phyloP scores from a whole-genome alignment of 305 asterid species.

The Euphrasia arctica region DNA sequence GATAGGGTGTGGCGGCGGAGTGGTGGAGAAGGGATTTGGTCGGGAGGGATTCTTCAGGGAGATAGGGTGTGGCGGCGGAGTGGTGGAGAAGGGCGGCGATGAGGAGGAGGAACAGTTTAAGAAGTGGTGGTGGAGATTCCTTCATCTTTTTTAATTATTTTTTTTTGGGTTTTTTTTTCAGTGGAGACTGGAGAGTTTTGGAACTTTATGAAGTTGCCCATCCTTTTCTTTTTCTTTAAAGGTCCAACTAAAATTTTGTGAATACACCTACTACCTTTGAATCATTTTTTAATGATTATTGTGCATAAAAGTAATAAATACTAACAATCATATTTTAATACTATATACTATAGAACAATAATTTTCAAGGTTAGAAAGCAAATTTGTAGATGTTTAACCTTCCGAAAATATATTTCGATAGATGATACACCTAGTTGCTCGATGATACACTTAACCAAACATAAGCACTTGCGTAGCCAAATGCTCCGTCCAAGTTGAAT shows the following conservation, averaged over 20 bases:
- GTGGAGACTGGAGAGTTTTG: conserved; percentile 11
- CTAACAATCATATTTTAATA: too few species aligned
- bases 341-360: too few species aligned
- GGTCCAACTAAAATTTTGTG: too few species aligned
- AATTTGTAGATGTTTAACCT: too few species aligned
- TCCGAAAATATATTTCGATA: too few species aligned
- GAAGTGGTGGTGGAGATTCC: conserved; percentile 28
- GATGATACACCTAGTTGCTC: too few species aligned
- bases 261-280: too few species aligned
- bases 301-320: too few species aligned
- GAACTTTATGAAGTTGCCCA: not conserved
- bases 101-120: conserved; percentile 23
- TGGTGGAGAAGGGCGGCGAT: conserved; percentile 29
- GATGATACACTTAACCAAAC: too few species aligned
- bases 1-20: conserved; percentile 25
- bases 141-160: conserved; percentile 32
- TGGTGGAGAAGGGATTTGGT: conserved; percentile 35
- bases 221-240: too few species aligned
- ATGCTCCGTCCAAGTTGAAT: not conserved
- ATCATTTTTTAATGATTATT: too few species aligned
- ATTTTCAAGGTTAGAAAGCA: too few species aligned
- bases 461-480: not conserved
- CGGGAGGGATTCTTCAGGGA: conserved; percentile 68
- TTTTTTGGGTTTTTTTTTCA: not conserved
- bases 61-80: conserved; percentile 25